Evolutionary conservation across 768 basidiomycete genomes (phyloP), one percentile per base, ranked within the genome.

Genomic region (Hypholoma sublateritium): DNA sequence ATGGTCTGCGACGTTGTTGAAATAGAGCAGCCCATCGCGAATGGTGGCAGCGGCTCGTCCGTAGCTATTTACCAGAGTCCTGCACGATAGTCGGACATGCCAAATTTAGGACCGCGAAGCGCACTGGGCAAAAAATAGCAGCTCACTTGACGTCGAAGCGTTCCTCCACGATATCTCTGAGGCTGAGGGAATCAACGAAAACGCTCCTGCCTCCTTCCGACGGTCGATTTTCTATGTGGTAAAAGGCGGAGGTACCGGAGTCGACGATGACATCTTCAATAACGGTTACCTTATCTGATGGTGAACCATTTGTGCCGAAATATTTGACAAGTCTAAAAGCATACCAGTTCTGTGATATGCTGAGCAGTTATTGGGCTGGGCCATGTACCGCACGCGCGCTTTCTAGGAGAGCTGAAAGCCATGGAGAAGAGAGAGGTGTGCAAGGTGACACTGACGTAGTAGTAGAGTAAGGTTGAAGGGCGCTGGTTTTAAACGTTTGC

Each of bases 1-100:
- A 61, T 85, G 88, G 0, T 86, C 73, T n/a, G 80, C 71, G 3
- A 77, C 77, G 65, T 83, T 81, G 14, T 53, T 53, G 67, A 88
- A 89, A 69, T 83, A 83, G 5, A 81, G 66, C 9, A 71, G 67
- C 6, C 75, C 79, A 28, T 71, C 73, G 54, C 78, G 69, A 1
- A 80, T 81, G 19, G 78, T 72, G 1, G 82, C 82, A 4, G 83
- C 72, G 2, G 75, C 81, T 19, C 88, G 87, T 0, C 89, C 88
- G 49, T 88, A 89, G 66, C 87, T 87, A 21, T 88, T 80, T 6
- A 89, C 86, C 7, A 77, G 65, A 1, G 80, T 77, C 82, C 73
- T 74, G 46, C 8, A 19, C 8, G 47, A 56, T 17, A 34, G 16
- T 21, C n/a, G 5, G 24, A 37, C 14, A 9, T 32, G 28, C 21